A percentile compares a stretch with the other conserved stretches of the same genome.
Conservation (phyloP, 257 asterid genomes). For the Anisodus acutangulus region DNA sequence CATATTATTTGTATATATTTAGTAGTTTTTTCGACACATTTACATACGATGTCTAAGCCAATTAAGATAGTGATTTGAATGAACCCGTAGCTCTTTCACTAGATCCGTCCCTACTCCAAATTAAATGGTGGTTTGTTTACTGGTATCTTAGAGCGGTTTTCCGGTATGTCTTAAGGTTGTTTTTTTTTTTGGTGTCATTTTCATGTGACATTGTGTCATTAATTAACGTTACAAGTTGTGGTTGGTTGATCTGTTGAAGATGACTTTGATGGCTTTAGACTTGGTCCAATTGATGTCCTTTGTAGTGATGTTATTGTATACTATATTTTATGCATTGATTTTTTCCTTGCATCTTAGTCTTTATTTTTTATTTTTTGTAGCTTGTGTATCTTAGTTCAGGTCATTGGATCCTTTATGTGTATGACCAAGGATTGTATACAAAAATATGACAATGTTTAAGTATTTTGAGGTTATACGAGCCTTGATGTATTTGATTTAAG, state of each 20-base stretch:
- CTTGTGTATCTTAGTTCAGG: background rate
- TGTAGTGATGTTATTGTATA: background rate
- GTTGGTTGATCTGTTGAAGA: background rate
- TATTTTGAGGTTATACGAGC: no score
- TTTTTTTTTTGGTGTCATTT: background rate
- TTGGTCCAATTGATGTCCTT: conserved; percentile 17
- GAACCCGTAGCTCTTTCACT: background rate
- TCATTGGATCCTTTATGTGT: background rate
- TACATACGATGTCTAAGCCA: no score
- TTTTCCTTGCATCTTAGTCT: background rate
- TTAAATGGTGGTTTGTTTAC: background rate
- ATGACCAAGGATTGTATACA: background rate
- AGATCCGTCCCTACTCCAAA: conserved; percentile 14
- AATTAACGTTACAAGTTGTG: background rate
- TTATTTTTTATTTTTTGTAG: no score
- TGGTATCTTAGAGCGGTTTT: background rate
- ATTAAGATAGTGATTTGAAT: background rate
- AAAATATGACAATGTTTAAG: no score
- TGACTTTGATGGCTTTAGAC: background rate
- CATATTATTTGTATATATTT: no score
- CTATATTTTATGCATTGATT: background rate
- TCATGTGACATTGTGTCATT: background rate
- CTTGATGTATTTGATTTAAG: no score
- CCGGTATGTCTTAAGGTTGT: background rate
- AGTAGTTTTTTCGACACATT: no score